phyloP scores from a whole-genome alignment of 306 rosid species.

The Geum urbanum region DNA sequence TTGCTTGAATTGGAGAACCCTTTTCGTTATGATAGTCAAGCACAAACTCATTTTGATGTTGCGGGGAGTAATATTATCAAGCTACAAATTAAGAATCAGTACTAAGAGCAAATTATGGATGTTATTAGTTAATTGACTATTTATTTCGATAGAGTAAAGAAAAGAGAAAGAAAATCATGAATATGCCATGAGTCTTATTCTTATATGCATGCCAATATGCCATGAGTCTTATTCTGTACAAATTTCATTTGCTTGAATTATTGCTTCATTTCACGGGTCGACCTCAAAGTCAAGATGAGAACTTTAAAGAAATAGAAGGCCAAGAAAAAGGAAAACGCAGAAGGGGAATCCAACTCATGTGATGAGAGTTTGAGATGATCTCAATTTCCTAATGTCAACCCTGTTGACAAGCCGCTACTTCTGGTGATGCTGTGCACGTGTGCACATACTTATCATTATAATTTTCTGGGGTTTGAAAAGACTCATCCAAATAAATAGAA shows the following conservation, averaged over 20 bases:
- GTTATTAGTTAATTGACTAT: no score
- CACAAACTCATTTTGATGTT: no score
- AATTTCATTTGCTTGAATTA: background rate
- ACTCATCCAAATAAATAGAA: background rate
- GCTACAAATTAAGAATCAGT: no score
- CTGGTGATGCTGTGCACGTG: constrained; percentile 77
- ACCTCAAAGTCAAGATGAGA: background rate
- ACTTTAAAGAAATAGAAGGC: background rate
- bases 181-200: no score
- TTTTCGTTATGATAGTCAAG: no score
- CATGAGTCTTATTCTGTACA: background rate
- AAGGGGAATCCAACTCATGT: constrained; percentile 30
- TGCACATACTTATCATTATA: constrained; percentile 54
- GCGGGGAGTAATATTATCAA: no score
- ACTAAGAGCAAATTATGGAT: no score
- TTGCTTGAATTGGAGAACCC: no score
- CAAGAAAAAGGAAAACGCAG: background rate
- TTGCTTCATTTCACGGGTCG: background rate
- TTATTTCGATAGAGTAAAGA: no score
- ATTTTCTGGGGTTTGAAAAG: constrained; percentile 33
- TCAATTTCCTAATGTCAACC: constrained; percentile 40
- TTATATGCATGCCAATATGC: background rate
- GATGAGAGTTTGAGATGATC: constrained; percentile 26
- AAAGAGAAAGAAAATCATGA: no score
- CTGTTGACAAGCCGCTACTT: constrained; percentile 65